Conservation (phyloP, 2,329 filamentous ascomycete species). For the Fusarium sterilihyphosum region DNA sequence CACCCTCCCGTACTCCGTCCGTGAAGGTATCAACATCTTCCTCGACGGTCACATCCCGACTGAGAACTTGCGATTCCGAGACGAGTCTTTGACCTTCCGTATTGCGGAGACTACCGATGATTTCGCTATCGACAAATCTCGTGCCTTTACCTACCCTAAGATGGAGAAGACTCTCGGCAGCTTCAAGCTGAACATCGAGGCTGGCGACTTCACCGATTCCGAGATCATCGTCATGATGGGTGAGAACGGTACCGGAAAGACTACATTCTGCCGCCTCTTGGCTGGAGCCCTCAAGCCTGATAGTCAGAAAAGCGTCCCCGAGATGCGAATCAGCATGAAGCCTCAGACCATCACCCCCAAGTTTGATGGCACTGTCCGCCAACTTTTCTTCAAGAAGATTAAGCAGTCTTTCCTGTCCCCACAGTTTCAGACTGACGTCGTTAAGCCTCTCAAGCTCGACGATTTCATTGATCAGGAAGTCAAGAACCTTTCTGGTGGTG, state of each 20-base stretch:
- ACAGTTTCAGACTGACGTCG: conserved; percentile 99
- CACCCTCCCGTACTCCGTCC: conserved; percentile 92
- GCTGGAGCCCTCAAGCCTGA: conserved; percentile 95
- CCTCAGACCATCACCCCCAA: conserved; percentile 99
- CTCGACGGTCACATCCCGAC: conserved; percentile 97
- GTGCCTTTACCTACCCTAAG: conserved; percentile 85
- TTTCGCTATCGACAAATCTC: conserved; percentile 83
- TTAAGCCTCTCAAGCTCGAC: conserved; percentile 98
- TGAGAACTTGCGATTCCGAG: conserved; percentile 97
- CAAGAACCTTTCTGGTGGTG: conserved; percentile 98
- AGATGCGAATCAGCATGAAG: conserved; percentile 99
- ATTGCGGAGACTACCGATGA: conserved; percentile 91
- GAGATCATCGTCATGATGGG: conserved; percentile 99
- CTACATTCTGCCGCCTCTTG: conserved; percentile 96
- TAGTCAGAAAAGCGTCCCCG: conserved; percentile 77
- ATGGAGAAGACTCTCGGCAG: conserved; percentile 94
- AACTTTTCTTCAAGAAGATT: conserved; percentile 99
- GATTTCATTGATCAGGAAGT: conserved; percentile 99
- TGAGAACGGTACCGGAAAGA: conserved; percentile 99
- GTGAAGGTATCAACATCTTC: conserved; percentile 99
- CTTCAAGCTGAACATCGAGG: conserved; percentile 85
- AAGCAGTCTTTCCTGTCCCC: conserved; percentile 95
- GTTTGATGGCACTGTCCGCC: conserved; percentile 94
- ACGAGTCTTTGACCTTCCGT: conserved; percentile 95
- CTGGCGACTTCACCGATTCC: conserved; percentile 93